phyloP scores from a whole-genome alignment of 371 early-diverging fungal species.

The Lichtheimia corymbifera region DNA sequence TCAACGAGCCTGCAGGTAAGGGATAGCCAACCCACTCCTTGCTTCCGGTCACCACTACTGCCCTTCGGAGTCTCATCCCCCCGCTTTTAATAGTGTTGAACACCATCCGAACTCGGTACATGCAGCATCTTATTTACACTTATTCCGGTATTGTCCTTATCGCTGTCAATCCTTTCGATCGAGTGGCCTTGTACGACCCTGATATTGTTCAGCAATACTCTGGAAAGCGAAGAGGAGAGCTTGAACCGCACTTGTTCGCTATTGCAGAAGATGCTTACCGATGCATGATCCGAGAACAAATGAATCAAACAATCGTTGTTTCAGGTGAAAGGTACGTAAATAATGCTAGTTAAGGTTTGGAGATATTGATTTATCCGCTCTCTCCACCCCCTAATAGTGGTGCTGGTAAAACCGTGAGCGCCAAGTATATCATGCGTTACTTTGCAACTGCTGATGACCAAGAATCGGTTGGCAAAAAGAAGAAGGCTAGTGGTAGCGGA shows the following conservation, averaged over 20 bases:
- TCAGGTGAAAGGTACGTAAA: conserved; percentile 85
- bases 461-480: conserved; percentile 32
- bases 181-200: conserved; percentile 83
- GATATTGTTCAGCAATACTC: conserved; percentile 88
- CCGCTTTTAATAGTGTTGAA: conserved; percentile 65
- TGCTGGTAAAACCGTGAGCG: conserved; percentile 93
- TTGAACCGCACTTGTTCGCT: conserved; percentile 97
- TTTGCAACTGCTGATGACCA: conserved; percentile 86
- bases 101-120: conserved; percentile 86
- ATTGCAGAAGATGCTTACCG: conserved; percentile 96
- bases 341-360: neutral
- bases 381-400: conserved; percentile 54
- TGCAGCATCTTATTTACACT: conserved; percentile 94
- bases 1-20: conserved; percentile 89
- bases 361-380: conserved; percentile 1
- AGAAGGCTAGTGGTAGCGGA: conserved; percentile 25
- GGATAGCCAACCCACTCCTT: neutral
- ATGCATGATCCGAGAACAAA: conserved; percentile 83
- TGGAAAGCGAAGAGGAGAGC: conserved; percentile 87
- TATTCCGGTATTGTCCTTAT: conserved; percentile 98
- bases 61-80: no score
- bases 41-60: neutral
- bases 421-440: conserved; percentile 96
- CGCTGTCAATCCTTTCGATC: conserved; percentile 97
- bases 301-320: conserved; percentile 96